A percentile compares a stretch with the other conserved stretches of the same genome.
These are phyloP conservation scores for Didymella pinodella DNA, from an alignment of 2,329 filamentous ascomycete genomes.

Conservation along the genomic window DNA sequence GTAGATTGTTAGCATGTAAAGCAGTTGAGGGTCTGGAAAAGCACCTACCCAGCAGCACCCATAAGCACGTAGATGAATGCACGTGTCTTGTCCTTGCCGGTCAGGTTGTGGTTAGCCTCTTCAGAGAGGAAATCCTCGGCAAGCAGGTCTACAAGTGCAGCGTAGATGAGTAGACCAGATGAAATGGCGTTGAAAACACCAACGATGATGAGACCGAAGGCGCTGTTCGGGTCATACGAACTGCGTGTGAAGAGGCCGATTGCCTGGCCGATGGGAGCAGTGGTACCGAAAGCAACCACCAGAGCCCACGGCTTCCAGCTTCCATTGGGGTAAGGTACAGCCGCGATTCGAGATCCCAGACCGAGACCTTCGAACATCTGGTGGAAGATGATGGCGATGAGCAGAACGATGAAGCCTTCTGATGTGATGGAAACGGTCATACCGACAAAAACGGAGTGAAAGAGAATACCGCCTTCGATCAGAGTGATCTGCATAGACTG, in stretches of 20 bases:
- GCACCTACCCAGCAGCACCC: conserved; percentile 40
- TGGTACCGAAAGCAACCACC: conserved; percentile 69
- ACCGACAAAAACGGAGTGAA: conserved; percentile 71
- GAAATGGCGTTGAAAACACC: conserved; percentile 73
- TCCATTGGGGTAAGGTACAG: conserved; percentile 65
- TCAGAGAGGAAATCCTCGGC: conserved; percentile 70
- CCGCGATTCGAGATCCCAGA: conserved; percentile 67
- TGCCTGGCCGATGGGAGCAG: conserved; percentile 70
- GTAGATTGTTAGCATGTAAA: conserved; percentile 14
- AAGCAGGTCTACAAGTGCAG: conserved; percentile 68
- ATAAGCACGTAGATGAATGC: conserved; percentile 58
- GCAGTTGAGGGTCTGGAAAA: conserved; percentile 29
- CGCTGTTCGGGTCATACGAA: conserved; percentile 69
- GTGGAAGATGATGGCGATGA: conserved; percentile 69
- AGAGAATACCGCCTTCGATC: conserved; percentile 68
- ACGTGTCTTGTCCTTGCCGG: conserved; percentile 60
- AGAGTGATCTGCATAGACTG: conserved; percentile 52
- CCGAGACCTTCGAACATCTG: conserved; percentile 70
- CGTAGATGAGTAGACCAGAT: conserved; percentile 67
- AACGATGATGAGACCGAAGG: conserved; percentile 70
- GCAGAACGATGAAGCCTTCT: conserved; percentile 64
- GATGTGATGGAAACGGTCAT: conserved; percentile 68
- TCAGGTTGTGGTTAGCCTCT: conserved; percentile 56
- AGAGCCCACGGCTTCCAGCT: conserved; percentile 68
- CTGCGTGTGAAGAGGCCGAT: conserved; percentile 66